Conservation (phyloP, 768 basidiomycete species). For the Agaricus blazei region DNA sequence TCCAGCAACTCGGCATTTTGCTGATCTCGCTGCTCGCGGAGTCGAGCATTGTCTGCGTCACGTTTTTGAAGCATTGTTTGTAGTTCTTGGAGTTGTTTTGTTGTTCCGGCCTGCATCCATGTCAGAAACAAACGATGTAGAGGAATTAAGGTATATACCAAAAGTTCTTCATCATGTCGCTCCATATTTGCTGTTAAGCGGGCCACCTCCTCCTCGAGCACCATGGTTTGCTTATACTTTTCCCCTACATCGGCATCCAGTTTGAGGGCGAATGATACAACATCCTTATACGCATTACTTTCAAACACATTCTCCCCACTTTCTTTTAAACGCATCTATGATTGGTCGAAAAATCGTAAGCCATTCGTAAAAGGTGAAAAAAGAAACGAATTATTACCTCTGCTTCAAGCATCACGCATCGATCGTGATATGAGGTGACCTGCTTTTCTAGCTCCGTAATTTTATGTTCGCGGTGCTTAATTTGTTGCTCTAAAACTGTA, state of each 20-base stretch:
- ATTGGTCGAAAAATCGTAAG: neutral
- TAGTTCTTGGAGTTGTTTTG: constrained; percentile 46
- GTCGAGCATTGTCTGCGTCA: constrained; percentile 59
- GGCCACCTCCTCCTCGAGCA: constrained; percentile 5
- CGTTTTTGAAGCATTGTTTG: constrained; percentile 56
- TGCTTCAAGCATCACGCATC: constrained; percentile 37
- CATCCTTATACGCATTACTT: constrained; percentile 5
- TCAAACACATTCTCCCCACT: constrained; percentile 2
- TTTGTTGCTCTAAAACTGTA: constrained; percentile 35
- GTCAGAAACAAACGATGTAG: neutral
- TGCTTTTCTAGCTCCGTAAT: constrained; percentile 46
- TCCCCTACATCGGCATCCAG: constrained; percentile 3
- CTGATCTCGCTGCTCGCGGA: constrained; percentile 72
- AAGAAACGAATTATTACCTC: constrained; percentile 29
- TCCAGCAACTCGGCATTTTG: constrained; percentile 60
- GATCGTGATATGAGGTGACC: constrained; percentile 36
- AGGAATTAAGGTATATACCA: constrained; percentile 27
- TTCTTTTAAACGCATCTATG: constrained; percentile 7
- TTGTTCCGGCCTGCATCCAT: neutral
- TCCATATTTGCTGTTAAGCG: constrained; percentile 5
- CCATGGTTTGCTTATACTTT: neutral
- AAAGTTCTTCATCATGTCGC: neutral
- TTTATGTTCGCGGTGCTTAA: constrained; percentile 38
- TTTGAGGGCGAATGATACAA: constrained; percentile 5
- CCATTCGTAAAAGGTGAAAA: neutral